phyloP scores from a whole-genome alignment of 768 basidiomycete genomes.

The Leccinum longicurvipes region DNA sequence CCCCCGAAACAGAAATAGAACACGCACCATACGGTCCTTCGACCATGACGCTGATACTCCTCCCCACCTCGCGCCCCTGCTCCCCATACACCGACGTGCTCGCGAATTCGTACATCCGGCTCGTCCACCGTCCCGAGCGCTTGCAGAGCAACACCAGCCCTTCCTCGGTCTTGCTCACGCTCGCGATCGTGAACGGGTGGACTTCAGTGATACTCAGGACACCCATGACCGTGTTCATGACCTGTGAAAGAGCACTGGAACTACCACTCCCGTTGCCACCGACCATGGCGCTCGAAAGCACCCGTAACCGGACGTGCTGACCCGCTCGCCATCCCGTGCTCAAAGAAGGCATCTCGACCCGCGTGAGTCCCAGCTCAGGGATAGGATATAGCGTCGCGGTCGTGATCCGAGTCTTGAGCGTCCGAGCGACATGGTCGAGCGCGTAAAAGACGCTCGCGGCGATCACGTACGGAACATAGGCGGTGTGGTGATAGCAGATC shows the following conservation, averaged over 20 bases:
- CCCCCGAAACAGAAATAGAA: constrained; percentile 2
- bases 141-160: constrained; percentile 70
- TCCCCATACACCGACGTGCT: constrained; percentile 35
- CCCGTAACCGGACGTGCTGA: constrained; percentile 74
- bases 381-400: constrained; percentile 60
- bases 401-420: constrained; percentile 63
- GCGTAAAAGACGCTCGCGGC: constrained; percentile 49
- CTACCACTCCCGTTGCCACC: not conserved
- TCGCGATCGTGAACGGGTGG: constrained; percentile 85
- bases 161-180: constrained; percentile 49
- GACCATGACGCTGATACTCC: constrained; percentile 39
- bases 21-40: constrained; percentile 54
- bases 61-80: constrained; percentile 23
- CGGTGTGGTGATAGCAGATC: constrained; percentile 51
- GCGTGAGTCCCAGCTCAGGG: constrained; percentile 60
- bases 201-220: constrained; percentile 53
- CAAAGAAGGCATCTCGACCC: constrained; percentile 58
- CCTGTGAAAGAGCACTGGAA: not conserved
- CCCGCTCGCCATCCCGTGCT: constrained; percentile 80
- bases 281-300: constrained; percentile 43
- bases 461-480: constrained; percentile 52
- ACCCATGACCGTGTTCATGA: constrained; percentile 37
- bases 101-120: constrained; percentile 49
- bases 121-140: constrained; percentile 65
- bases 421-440: constrained; percentile 57